A percentile compares a stretch with the other conserved stretches of the same genome.
Conservation (phyloP, 2,329 filamentous ascomycete genomes). For the Colletotrichum godetiae region DNA sequence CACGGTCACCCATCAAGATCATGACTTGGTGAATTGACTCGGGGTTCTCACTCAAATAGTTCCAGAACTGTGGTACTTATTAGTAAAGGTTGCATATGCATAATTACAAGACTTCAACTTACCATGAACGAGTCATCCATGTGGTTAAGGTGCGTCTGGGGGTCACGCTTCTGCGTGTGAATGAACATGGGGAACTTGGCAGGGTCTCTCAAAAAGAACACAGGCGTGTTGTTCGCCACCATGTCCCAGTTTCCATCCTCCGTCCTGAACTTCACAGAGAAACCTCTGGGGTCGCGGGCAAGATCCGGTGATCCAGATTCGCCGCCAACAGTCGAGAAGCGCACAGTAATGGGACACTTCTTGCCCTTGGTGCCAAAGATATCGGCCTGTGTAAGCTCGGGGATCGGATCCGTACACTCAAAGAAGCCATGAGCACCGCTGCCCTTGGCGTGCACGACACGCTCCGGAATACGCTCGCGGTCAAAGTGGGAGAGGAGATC, state of each 20-base stretch:
- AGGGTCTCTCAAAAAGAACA: slow-evolving; percentile 60
- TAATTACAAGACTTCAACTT: neutral
- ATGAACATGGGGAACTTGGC: slow-evolving; percentile 60
- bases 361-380: slow-evolving; percentile 49
- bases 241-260: slow-evolving; percentile 44
- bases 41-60: slow-evolving; percentile 51
- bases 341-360: slow-evolving; percentile 56
- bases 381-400: neutral
- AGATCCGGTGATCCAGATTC: slow-evolving; percentile 73
- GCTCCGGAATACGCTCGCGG: slow-evolving; percentile 66
- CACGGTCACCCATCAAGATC: slow-evolving; percentile 61
- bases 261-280: slow-evolving; percentile 51
- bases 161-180: slow-evolving; percentile 56
- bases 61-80: slow-evolving; percentile 50
- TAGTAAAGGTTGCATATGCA: neutral
- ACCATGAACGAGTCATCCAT: slow-evolving; percentile 41
- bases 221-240: slow-evolving; percentile 58
- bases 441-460: slow-evolving; percentile 49
- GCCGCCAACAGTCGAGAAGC: slow-evolving; percentile 76
- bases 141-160: slow-evolving; percentile 47
- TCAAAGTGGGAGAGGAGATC: slow-evolving; percentile 67
- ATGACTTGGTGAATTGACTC: slow-evolving; percentile 63
- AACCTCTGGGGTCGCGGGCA: slow-evolving; percentile 75
- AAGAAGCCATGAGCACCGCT: slow-evolving; percentile 66
- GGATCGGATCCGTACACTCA: slow-evolving; percentile 57